Evolutionary conservation across 2,329 filamentous ascomycete genomes (phyloP), one percentile per base, ranked within the genome.

Genomic region (Ampelomyces quisqualis): DNA sequence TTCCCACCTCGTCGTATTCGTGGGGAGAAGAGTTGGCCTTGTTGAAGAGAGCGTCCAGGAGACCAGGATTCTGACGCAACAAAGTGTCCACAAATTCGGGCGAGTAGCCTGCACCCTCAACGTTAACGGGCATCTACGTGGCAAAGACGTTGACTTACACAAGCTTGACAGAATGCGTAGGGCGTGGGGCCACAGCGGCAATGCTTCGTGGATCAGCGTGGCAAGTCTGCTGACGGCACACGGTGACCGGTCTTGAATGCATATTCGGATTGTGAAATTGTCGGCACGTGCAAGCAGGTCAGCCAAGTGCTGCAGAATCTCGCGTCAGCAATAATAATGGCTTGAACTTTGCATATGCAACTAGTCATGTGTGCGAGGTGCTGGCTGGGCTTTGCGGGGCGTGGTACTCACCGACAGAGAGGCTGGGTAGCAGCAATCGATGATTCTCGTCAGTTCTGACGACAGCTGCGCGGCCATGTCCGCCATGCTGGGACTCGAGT

Each of bases 181-280:
- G 4, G 77, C 71, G 45, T 76, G 75, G 3, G 73, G 68, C 62
- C 77, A 79, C 31, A 73, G 69, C 22, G 74, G 70, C 23, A 81
- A 60, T 18, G 73, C 74, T 43, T 77, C 72, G 20, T 76, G 57
- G n/a, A 79, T 49, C 13, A 62, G 49, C n/a, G 47, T 47, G 10
- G 57, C 62, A 28, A 82, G 61, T 15, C 64, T 58, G 8, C 65
- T 61, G 31, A 79, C 59, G 34, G 75, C 73, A 54, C 78, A 81
- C 19, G 70, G 69, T 43, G 77, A 73, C 13, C 62, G 68, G 22
- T 69, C 57, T 3, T 51, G 41, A 17, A 75, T 70, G 73, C 77
- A 80, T 17, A 60, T 58, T 6, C 60, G 60, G 10, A 81, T 64
- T 4, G 65, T 62, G 10, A 53, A 43, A 11, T 55, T 44, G 14